Base-by-base conservation (phyloP, 2,329 filamentous ascomycete species). In the Diaporthe vexans region DNA sequence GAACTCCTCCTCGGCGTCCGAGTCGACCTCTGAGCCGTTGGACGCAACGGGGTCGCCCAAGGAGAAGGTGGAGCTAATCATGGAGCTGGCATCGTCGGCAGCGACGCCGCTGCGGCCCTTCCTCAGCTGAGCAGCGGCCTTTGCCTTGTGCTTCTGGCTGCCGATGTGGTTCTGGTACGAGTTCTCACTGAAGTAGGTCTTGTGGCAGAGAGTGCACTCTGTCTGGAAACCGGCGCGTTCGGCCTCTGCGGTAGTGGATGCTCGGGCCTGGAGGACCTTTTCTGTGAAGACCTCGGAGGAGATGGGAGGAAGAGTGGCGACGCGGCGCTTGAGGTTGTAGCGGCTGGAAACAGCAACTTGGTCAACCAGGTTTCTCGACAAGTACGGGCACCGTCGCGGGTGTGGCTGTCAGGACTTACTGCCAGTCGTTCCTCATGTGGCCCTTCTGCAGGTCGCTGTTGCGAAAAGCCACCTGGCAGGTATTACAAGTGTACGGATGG, bases 341-440 rank as follows among this genome's bases (percentile, higher is more conserved):
- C 97, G 93, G 84, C 94, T 97, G 75, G 26, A 56, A 35, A 6
- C 17, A 29, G 24, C 19, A 71, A 75, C 17, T 43, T n/a, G 57
- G 46, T 72, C 35, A 72, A 48, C 74, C 73, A 72, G 79, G 56
- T 8, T 58, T 48, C 59, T 35, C 56, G 33, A 46, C 17, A 43
- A 33, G 13, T 1, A 52, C 3, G 33, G 46, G 37, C 15, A 24
- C 13, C 1, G 48, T 8, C 17, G 19, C 33, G 24, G 35, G 37
- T 1, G 46, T 46, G 57, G 46, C 21, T 52, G 33, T 51, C 24
- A 72, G 71, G 7, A 92, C 94, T 86, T 89, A 97, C 94, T 99
- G 96, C 97, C 97, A 99, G 86, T 99, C 97, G 79, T 93, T 97
- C 84, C 97, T 95, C 97, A 99, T 99, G 83, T 99, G 97, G 51